Percentiles rank a stretch among this genome's conserved stretches.
Evolutionary conservation across 2,329 filamentous ascomycete species (phyloP).

Genomic region (Exutisphaerella laricina): DNA sequence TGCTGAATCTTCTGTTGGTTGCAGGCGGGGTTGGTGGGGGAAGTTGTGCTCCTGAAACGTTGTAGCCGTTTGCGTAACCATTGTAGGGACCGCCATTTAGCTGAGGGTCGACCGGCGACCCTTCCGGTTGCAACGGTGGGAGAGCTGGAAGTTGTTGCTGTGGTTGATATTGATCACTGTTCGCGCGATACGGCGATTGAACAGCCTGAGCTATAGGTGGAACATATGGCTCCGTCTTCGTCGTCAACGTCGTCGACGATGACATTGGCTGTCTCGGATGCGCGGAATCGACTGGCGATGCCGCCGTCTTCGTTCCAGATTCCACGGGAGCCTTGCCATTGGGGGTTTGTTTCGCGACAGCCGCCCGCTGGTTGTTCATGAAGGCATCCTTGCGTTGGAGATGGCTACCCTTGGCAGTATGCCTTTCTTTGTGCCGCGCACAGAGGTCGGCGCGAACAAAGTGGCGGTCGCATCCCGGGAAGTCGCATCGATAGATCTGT

Average conservation of each 20-base stretch:
- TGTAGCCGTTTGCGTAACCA: conserved; percentile 12
- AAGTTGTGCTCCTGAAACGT: conserved; percentile 8
- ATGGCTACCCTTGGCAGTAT: conserved; percentile 62
- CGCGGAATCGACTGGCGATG: conserved; percentile 22
- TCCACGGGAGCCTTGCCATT: conserved; percentile 2
- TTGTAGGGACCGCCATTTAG: conserved; percentile 11
- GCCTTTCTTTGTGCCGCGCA: conserved; percentile 54
- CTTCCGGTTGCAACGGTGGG: conserved; percentile 10
- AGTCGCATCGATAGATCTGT: conserved; percentile 90
- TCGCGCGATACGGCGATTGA: conserved; percentile 10
- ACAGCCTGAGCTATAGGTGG: conserved; percentile 8
- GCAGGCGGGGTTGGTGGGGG: conserved; percentile 13
- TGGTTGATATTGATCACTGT: conserved; percentile 10
- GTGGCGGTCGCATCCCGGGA: conserved; percentile 78
- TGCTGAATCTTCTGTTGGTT: conserved; percentile 20
- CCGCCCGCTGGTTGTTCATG: conserved; percentile 40
- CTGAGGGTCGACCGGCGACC: conserved; percentile 5
- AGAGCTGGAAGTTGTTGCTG: conserved; percentile 8
- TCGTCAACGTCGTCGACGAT: no score
- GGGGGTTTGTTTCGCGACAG: conserved; percentile 6
- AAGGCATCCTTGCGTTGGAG: conserved; percentile 68
- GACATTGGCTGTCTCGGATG: conserved; percentile 13
- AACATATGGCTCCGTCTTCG: conserved; percentile 10
- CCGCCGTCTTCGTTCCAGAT: conserved; percentile 14
- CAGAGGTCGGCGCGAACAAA: conserved; percentile 94